These are phyloP conservation scores for Euphrasia confusa DNA, from an alignment of 257 asterid genomes.

Conservation along the genomic window DNA sequence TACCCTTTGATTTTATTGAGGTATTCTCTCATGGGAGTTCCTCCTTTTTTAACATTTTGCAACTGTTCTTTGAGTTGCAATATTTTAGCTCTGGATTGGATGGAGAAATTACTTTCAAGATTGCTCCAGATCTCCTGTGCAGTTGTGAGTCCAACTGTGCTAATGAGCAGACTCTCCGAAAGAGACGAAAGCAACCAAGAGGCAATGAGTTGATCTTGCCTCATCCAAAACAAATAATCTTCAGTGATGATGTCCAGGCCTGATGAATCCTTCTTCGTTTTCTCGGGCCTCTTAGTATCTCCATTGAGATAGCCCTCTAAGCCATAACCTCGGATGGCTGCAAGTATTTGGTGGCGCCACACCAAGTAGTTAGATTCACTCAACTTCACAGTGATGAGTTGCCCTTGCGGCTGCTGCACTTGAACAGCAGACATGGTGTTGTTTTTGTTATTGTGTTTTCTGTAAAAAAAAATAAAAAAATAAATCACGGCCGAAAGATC, in stretches of 20 bases:
- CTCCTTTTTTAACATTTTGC: neutral
- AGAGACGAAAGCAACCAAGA: neutral
- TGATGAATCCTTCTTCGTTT: neutral
- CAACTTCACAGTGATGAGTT: neutral
- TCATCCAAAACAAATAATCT: neutral
- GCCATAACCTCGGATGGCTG: neutral
- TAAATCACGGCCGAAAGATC: too few species aligned
- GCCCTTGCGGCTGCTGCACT: neutral
- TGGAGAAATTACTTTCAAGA: neutral
- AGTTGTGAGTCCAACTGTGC: neutral
- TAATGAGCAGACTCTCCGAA: neutral
- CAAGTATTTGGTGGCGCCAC: neutral
- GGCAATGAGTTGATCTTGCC: neutral
- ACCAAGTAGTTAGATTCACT: neutral
- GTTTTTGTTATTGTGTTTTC: too few species aligned
- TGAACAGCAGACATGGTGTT: neutral
- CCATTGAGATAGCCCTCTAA: neutral
- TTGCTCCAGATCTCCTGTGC: neutral
- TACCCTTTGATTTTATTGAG: neutral
- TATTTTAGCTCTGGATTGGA: neutral
- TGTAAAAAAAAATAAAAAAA: too few species aligned
- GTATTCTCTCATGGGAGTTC: neutral
- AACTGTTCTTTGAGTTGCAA: neutral
- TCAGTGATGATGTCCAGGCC: neutral
- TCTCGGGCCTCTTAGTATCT: neutral